Percentiles rank a stretch among this genome's conserved stretches.
These are phyloP conservation scores for Cercospora nicotianae DNA, from an alignment of 2,329 filamentous ascomycete species.

Conservation along the genomic window DNA sequence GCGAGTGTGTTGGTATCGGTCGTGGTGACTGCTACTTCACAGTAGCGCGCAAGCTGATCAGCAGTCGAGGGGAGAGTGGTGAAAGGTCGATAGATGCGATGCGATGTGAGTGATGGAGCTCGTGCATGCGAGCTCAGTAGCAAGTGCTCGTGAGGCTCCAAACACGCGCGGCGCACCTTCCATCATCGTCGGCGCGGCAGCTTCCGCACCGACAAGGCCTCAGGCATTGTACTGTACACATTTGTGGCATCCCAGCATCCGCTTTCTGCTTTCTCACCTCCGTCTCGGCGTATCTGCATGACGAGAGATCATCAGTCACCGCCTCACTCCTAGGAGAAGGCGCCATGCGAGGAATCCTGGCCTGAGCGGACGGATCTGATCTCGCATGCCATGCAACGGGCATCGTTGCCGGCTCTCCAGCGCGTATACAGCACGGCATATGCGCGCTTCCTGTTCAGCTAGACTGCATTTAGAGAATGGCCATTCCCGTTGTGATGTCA, in stretches of 20 bases:
- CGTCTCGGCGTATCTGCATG: background rate
- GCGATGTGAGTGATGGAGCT: constrained; percentile 8
- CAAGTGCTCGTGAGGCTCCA: constrained; percentile 1
- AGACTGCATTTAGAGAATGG: constrained; percentile 4
- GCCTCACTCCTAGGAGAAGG: background rate
- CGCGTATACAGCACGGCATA: background rate
- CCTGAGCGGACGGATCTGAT: background rate
- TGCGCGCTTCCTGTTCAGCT: background rate
- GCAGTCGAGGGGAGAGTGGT: background rate
- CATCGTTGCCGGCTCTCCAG: background rate
- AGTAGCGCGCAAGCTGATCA: background rate
- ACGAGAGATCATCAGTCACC: constrained; percentile 1
- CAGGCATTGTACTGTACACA: background rate
- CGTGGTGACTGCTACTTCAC: background rate
- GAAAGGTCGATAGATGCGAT: constrained; percentile 12
- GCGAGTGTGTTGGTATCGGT: background rate
- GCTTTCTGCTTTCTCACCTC: background rate
- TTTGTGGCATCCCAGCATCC: background rate
- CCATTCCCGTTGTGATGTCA: constrained; percentile 3
- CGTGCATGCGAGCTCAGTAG: constrained; percentile 8
- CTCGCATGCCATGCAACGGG: background rate
- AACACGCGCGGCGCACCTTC: constrained; percentile 8
- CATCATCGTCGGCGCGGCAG: background rate
- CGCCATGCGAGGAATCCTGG: background rate
- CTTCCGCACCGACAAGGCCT: background rate